phyloP scores from a whole-genome alignment of 2,329 filamentous ascomycete species.

The Xylariaceae sp. region DNA sequence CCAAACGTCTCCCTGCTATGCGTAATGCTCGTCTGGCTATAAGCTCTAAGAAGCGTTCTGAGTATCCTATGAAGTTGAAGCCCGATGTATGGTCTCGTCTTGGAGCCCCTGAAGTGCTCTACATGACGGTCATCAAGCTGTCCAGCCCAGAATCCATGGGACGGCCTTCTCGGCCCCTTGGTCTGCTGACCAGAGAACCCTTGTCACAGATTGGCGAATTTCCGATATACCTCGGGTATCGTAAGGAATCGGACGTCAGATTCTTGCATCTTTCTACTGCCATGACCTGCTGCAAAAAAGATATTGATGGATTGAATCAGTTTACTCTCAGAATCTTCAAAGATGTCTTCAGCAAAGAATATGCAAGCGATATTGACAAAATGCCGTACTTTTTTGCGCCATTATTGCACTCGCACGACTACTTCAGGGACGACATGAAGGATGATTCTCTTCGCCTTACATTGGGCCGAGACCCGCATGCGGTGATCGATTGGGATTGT shows the following conservation, averaged over 20 bases:
- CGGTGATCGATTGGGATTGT: constrained; percentile 58
- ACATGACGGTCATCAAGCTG: constrained; percentile 57
- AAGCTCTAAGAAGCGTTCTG: constrained; percentile 66
- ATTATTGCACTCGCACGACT: constrained; percentile 26
- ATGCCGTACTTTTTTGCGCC: constrained; percentile 85
- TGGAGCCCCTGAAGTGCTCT: constrained; percentile 50
- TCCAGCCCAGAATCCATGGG: constrained; percentile 50
- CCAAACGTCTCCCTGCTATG: constrained; percentile 69
- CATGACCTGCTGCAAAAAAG: constrained; percentile 40
- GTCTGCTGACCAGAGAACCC: constrained; percentile 62
- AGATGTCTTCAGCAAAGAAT: constrained; percentile 87
- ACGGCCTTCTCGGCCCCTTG: constrained; percentile 56
- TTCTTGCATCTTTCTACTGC: constrained; percentile 41
- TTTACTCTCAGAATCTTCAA: constrained; percentile 75
- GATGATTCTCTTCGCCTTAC: constrained; percentile 21
- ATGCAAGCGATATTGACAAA: constrained; percentile 54
- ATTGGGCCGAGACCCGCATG: constrained; percentile 18
- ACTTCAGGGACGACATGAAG: constrained; percentile 1
- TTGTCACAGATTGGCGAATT: constrained; percentile 64
- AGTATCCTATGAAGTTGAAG: constrained; percentile 75
- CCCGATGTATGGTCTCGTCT: constrained; percentile 63
- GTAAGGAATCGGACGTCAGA: constrained; percentile 53
- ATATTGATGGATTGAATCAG: constrained; percentile 52
- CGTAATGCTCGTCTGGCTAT: constrained; percentile 82
- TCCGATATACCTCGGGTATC: constrained; percentile 64